Percentiles rank a stretch among this genome's conserved stretches.
Conservation (phyloP, 495 filamentous ascomycete species). For the Staphylotrichum tortipilum region DNA sequence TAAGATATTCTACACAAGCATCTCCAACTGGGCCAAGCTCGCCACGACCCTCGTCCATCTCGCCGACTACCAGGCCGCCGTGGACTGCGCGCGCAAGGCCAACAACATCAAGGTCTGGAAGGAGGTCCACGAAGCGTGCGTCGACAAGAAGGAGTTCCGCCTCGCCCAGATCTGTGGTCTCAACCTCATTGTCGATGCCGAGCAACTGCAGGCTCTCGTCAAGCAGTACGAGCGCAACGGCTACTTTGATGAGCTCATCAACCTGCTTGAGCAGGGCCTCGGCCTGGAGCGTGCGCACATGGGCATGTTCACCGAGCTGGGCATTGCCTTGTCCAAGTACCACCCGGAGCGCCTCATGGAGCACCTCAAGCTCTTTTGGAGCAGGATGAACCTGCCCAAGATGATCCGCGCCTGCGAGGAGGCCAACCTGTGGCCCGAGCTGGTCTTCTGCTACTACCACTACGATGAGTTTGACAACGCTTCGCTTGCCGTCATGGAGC, state of each 20-base stretch:
- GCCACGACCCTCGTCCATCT: constrained; percentile 95
- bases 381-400: constrained; percentile 96
- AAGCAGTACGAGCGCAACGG: constrained; percentile 94
- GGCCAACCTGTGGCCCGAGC: constrained; percentile 91
- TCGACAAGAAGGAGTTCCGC: constrained; percentile 97
- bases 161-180: constrained; percentile 98
- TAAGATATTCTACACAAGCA: constrained; percentile 97
- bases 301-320: constrained; percentile 96
- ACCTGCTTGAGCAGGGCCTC: constrained; percentile 87
- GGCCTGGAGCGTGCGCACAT: constrained; percentile 74
- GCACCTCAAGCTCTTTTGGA: constrained; percentile 98
- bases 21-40: constrained; percentile 99
- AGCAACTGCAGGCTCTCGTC: constrained; percentile 88
- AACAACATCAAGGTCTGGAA: constrained; percentile 99
- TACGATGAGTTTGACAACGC: constrained; percentile 99
- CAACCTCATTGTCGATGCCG: constrained; percentile 96
- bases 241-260: constrained; percentile 97
- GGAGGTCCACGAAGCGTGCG: constrained; percentile 95
- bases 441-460: constrained; percentile 98
- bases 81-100: constrained; percentile 96
- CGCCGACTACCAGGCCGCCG: constrained; percentile 93
- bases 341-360: constrained; percentile 97
- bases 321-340: constrained; percentile 91
- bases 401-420: constrained; percentile 94
- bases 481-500: constrained; percentile 98